A percentile compares a stretch with the other conserved stretches of the same genome.
phyloP scores from a whole-genome alignment of 768 basidiomycete species.

The Kwoniella botswanensis region DNA sequence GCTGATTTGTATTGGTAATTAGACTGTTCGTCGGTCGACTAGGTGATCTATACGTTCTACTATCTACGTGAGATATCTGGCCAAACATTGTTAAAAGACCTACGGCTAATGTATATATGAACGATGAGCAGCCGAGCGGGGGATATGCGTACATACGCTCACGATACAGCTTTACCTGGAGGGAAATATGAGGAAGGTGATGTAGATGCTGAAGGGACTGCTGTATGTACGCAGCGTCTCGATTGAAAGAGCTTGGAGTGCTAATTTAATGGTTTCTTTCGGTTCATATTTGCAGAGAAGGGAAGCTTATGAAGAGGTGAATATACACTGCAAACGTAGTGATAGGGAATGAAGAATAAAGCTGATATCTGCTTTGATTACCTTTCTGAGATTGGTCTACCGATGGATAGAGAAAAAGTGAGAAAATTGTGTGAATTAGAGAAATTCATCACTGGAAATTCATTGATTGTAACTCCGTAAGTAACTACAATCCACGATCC shows the following conservation, averaged over 20 bases:
- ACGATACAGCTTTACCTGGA: conserved; percentile 86
- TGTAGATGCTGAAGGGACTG: conserved; percentile 74
- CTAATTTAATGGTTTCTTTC: not conserved
- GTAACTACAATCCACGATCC: conserved; percentile 49
- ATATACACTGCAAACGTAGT: conserved; percentile 10
- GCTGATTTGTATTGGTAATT: not conserved
- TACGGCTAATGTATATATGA: too few relatives aligned
- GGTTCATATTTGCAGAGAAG: conserved; percentile 65
- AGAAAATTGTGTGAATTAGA: conserved; percentile 78
- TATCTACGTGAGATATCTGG: conserved; percentile 57
- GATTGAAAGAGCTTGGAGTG: not conserved
- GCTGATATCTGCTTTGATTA: not conserved
- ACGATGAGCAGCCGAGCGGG: conserved; percentile 68
- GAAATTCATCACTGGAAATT: conserved; percentile 74
- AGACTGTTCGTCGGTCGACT: conserved; percentile 76
- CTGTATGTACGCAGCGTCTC: conserved; percentile 63
- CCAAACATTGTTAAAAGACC: too few relatives aligned
- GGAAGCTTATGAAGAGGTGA: conserved; percentile 88
- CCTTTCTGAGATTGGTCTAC: conserved; percentile 75
- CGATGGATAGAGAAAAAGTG: conserved; percentile 70
- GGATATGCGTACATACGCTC: conserved; percentile 75
- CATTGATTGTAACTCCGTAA: conserved; percentile 82
- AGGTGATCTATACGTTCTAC: conserved; percentile 82
- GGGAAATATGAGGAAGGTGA: conserved; percentile 78
- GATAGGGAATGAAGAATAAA: not conserved